phyloP scores from a whole-genome alignment of 371 early-diverging fungal genomes.

The Lichtheimia ramosa region DNA sequence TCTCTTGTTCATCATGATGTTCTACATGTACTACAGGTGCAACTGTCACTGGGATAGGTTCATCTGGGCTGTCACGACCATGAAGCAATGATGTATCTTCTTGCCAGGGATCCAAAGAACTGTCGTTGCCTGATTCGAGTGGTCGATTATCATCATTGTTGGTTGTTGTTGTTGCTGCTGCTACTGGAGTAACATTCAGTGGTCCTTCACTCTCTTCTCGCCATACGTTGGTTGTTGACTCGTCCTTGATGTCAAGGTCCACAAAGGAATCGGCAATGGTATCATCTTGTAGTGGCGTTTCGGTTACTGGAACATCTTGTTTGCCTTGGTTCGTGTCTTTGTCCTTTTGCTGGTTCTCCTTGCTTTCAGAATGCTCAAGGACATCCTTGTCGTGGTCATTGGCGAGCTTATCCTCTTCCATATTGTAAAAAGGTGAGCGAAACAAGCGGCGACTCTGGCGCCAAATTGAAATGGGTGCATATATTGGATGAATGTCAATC shows the following conservation, averaged over 20 bases:
- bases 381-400: neutral
- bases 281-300: neutral
- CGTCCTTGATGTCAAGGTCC: slow-evolving; percentile 2
- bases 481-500: neutral
- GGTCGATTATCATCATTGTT: neutral
- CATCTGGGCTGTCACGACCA: slow-evolving; percentile 15
- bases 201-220: neutral
- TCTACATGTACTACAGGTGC: slow-evolving; percentile 7
- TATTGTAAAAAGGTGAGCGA: neutral
- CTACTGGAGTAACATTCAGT: neutral
- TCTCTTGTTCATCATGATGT: neutral
- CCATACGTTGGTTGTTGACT: neutral
- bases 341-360: neutral
- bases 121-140: neutral
- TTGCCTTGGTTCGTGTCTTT: neutral
- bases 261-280: neutral
- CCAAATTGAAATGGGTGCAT: neutral
- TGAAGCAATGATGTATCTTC: slow-evolving; percentile 22
- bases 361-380: neutral
- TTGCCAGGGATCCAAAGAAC: slow-evolving; percentile 4
- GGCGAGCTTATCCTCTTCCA: neutral
- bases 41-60: slow-evolving; percentile 11
- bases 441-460: neutral
- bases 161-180: neutral
- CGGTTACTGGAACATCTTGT: neutral